phyloP scores from a whole-genome alignment of 345 rosid species.

The Passiflora organensis region DNA sequence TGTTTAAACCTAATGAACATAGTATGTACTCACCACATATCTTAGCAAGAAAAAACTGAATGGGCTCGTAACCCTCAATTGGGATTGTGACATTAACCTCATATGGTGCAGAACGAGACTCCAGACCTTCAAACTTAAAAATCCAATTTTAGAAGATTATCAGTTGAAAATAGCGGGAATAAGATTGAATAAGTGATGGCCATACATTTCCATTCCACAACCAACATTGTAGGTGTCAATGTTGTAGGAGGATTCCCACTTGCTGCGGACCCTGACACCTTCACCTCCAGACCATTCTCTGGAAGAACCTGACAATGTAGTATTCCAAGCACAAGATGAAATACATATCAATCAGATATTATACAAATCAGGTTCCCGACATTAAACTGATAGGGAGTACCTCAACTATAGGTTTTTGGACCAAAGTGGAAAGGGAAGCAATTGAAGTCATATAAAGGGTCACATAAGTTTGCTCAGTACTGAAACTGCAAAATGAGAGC shows the following conservation, averaged over 20 bases:
- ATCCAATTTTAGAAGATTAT: constrained; percentile 14
- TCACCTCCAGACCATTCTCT: constrained; percentile 60
- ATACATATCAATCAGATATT: constrained; percentile 6
- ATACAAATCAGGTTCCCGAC: neutral
- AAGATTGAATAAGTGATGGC: constrained; percentile 7
- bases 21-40: constrained; percentile 61
- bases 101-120: constrained; percentile 49
- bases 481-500: constrained; percentile 45
- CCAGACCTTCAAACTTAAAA: constrained; percentile 50
- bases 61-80: constrained; percentile 67
- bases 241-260: constrained; percentile 73
- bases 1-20: constrained; percentile 1
- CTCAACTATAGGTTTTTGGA: constrained; percentile 57
- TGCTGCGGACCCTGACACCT: constrained; percentile 59
- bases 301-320: constrained; percentile 53
- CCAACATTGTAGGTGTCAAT: constrained; percentile 67
- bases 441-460: constrained; percentile 84
- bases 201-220: constrained; percentile 84
- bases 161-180: constrained; percentile 8
- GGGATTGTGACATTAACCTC: constrained; percentile 76
- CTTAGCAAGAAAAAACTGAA: constrained; percentile 80
- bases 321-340: constrained; percentile 4
- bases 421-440: constrained; percentile 64
- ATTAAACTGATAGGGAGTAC: constrained; percentile 27
- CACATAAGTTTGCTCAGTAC: constrained; percentile 69